Evolutionary conservation across 1,139 yeast species (phyloP).

Genomic region (Diutina scorzettiae): DNA sequence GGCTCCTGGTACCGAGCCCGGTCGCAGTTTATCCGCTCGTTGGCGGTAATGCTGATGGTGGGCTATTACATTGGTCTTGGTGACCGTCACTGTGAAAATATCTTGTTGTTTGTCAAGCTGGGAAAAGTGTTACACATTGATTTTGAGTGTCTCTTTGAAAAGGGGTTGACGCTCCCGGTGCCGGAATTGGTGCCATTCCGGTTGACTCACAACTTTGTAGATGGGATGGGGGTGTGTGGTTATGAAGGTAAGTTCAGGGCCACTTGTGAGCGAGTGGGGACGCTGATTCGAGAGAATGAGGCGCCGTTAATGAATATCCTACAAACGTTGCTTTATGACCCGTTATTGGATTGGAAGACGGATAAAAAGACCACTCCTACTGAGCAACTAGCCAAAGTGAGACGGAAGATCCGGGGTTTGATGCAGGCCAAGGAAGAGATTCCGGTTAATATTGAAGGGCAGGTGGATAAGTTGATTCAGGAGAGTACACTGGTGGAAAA

Average conservation of each 20-base stretch:
- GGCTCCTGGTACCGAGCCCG: conserved; percentile 77
- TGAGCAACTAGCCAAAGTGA: conserved; percentile 60
- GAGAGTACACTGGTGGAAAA: conserved; percentile 68
- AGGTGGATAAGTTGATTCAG: conserved; percentile 79
- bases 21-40: conserved; percentile 59
- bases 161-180: conserved; percentile 53
- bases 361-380: conserved; percentile 33
- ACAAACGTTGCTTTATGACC: conserved; percentile 89
- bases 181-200: conserved; percentile 96
- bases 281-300: conserved; percentile 65
- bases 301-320: conserved; percentile 83
- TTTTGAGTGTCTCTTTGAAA: conserved; percentile 91
- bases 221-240: conserved; percentile 85
- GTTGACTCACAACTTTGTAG: conserved; percentile 76
- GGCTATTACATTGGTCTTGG: conserved; percentile 89
- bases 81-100: conserved; percentile 91
- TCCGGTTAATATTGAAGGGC: conserved; percentile 85
- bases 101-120: conserved; percentile 56
- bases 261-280: conserved; percentile 76
- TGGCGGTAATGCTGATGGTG: conserved; percentile 96
- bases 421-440: conserved; percentile 72
- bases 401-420: conserved; percentile 73
- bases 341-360: conserved; percentile 62
- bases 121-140: conserved; percentile 91
- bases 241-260: conserved; percentile 84